Evolutionary conservation across 345 rosid genomes (phyloP).

Genomic region (Arabidopsis suecica): DNA sequence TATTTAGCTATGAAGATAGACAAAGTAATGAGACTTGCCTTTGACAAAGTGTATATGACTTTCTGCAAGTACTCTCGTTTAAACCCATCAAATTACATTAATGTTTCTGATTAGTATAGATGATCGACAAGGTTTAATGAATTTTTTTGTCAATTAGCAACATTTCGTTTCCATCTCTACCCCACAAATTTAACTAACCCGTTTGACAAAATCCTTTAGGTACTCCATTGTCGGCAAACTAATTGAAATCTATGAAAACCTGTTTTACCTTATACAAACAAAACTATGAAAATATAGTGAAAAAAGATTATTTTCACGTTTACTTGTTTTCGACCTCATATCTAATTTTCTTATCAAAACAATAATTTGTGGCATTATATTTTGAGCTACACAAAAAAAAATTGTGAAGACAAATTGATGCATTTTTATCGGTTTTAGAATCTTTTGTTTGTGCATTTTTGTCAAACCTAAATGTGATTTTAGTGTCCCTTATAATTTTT

Average conservation of each 20-base stretch:
- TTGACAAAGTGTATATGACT: constrained; percentile 18
- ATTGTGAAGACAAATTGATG: too few relatives aligned
- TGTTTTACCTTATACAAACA: too few relatives aligned
- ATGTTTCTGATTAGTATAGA: constrained; percentile 12
- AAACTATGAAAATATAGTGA: too few relatives aligned
- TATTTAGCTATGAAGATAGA: constrained; percentile 26
- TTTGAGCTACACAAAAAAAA: too few relatives aligned
- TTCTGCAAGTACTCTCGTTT: not conserved
- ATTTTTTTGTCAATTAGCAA: constrained; percentile 27
- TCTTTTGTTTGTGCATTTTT: not conserved
- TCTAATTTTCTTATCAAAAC: too few relatives aligned
- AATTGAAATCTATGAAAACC: not conserved
- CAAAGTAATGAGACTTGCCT: constrained; percentile 37
- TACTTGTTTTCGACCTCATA: too few relatives aligned
- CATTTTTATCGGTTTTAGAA: too few relatives aligned
- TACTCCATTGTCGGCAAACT: constrained; percentile 37
- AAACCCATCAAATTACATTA: constrained; percentile 16
- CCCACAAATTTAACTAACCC: constrained; percentile 30
- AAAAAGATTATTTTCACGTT: too few relatives aligned
- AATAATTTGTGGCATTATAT: too few relatives aligned
- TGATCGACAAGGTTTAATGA: constrained; percentile 12
- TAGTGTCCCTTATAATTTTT: not conserved
- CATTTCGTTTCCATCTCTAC: constrained; percentile 29
- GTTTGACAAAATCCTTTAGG: constrained; percentile 27
- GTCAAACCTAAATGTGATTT: not conserved